phyloP scores from a whole-genome alignment of 83 land plant species.

The Picea mariana region DNA sequence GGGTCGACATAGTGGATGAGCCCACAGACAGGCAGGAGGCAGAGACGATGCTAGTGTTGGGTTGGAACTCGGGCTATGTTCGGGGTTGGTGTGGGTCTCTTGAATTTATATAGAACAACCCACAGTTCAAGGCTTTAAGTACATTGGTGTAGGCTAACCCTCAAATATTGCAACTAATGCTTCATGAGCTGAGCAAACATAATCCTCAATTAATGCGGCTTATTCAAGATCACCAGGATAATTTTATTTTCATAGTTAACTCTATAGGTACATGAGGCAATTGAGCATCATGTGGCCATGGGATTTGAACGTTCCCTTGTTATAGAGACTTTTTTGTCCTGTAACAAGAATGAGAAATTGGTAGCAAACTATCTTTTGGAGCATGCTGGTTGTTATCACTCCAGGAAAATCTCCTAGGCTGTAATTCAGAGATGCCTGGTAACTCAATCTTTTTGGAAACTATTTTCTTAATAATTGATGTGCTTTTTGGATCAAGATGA shows the following conservation, averaged over 20 bases:
- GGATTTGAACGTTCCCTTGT: conserved; percentile 63
- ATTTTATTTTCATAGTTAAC: conserved; percentile 77
- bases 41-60: too few relatives aligned
- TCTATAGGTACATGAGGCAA: conserved; percentile 91
- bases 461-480: too few relatives aligned
- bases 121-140: conserved; percentile 36
- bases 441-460: too few relatives aligned
- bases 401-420: too few relatives aligned
- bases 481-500: too few relatives aligned
- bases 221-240: conserved; percentile 77
- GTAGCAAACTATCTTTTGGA: conserved; percentile 69
- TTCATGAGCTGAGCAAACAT: conserved; percentile 47
- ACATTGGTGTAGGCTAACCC: conserved; percentile 50
- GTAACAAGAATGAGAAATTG: conserved; percentile 71
- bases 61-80: too few relatives aligned
- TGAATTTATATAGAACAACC: too few relatives aligned
- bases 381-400: too few relatives aligned
- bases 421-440: too few relatives aligned
- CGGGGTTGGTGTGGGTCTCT: too few relatives aligned
- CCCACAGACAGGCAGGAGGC: too few relatives aligned
- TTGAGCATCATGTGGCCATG: conserved; percentile 79
- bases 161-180: conserved; percentile 85
- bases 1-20: too few relatives aligned
- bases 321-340: conserved; percentile 58
- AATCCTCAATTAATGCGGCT: conserved; percentile 43